A percentile compares a stretch with the other conserved stretches of the same genome.
Evolutionary conservation across 257 asterid genomes (phyloP).

Genomic region (Gentiana straminea): DNA sequence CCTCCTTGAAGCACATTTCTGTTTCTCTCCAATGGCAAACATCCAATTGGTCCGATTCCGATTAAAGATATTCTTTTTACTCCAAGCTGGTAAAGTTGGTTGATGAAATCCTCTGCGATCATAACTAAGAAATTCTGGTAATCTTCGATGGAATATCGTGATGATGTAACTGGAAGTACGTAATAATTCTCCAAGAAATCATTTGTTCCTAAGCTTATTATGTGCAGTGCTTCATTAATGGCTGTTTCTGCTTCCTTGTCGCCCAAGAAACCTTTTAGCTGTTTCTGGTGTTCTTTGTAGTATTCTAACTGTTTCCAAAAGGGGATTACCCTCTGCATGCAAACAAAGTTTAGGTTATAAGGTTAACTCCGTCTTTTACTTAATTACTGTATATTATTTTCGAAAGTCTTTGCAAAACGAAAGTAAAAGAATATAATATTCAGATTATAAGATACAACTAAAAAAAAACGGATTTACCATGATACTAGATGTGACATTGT

Average conservation of each 20-base stretch:
- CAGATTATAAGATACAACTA: not conserved
- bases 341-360: not conserved
- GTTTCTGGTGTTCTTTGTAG: conserved; percentile 60
- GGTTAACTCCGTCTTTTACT: too few species aligned
- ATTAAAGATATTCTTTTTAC: conserved; percentile 67
- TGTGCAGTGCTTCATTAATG: conserved; percentile 41
- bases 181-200: conserved; percentile 78
- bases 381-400: not conserved
- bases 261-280: conserved; percentile 45
- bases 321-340: conserved; percentile 63
- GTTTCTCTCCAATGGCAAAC: conserved; percentile 79
- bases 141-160: conserved; percentile 37
- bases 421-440: too few species aligned
- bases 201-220: conserved; percentile 72
- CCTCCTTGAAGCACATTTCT: conserved; percentile 26
- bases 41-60: conserved; percentile 87
- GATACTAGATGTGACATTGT: conserved; percentile 67
- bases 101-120: conserved; percentile 40
- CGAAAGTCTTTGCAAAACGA: not conserved
- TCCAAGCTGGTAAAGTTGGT: conserved; percentile 47
- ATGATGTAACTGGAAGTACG: conserved; percentile 29
- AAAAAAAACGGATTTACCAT: conserved; percentile 32
- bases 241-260: conserved; percentile 36
- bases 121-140: conserved; percentile 46
- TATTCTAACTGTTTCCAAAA: conserved; percentile 65